phyloP scores from a whole-genome alignment of 306 rosid species.

The Cucurbita moschata region DNA sequence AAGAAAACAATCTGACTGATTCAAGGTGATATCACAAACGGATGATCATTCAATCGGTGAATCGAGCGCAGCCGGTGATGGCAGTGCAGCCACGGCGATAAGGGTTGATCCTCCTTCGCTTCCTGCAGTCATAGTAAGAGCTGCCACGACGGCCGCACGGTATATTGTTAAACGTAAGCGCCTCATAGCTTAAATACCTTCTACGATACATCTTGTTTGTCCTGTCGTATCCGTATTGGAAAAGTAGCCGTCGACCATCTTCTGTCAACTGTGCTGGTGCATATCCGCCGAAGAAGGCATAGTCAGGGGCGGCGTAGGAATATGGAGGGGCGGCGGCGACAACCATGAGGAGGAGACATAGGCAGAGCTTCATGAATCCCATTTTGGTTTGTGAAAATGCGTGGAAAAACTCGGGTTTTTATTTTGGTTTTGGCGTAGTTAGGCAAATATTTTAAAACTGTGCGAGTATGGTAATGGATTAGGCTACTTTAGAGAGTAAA shows the following conservation, averaged over 20 bases:
- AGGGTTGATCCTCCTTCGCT: not conserved
- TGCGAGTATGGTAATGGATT: too few relatives aligned
- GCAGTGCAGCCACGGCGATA: not conserved
- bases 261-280: not conserved
- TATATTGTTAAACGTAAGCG: not conserved
- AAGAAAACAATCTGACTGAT: too few relatives aligned
- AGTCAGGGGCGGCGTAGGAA: not conserved
- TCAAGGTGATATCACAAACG: too few relatives aligned
- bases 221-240: not conserved
- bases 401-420: too few relatives aligned
- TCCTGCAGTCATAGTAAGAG: not conserved
- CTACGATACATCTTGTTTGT: too few relatives aligned
- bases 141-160: not conserved
- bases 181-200: not conserved
- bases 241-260: not conserved
- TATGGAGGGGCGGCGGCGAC: not conserved
- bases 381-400: not conserved
- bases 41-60: not conserved
- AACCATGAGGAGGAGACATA: not conserved
- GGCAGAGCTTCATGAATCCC: not conserved
- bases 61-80: not conserved
- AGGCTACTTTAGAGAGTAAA: too few relatives aligned
- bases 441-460: too few relatives aligned
- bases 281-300: not conserved
- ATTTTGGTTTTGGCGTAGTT: too few relatives aligned